Conservation (phyloP, 306 rosid species). For the Cucumis cinereus region DNA sequence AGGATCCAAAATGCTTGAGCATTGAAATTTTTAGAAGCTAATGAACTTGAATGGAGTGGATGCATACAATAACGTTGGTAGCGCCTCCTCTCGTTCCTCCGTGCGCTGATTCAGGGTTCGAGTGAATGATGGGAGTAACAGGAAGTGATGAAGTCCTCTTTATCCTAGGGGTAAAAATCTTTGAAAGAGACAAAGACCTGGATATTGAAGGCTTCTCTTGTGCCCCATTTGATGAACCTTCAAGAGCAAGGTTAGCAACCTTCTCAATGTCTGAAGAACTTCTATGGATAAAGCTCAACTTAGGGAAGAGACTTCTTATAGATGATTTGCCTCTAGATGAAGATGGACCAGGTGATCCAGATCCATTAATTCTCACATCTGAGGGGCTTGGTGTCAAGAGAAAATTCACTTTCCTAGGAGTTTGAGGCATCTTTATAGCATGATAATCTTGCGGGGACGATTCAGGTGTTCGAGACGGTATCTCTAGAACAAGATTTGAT, state of each 20-base stretch:
- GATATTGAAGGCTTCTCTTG: constrained; percentile 56
- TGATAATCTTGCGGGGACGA: constrained; percentile 26
- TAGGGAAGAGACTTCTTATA: constrained; percentile 53
- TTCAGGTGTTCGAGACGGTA: constrained; percentile 42
- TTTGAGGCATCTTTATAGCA: constrained; percentile 58
- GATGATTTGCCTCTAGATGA: constrained; percentile 61
- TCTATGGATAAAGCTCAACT: constrained; percentile 51
- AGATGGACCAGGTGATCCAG: constrained; percentile 36
- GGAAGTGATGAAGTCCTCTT: constrained; percentile 87
- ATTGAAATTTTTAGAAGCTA: neutral
- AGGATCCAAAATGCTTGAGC: neutral
- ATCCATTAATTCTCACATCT: constrained; percentile 33
- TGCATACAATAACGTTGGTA: constrained; percentile 41
- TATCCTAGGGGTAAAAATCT: constrained; percentile 63
- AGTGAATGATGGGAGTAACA: constrained; percentile 46
- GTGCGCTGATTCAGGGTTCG: constrained; percentile 36
- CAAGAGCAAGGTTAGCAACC: constrained; percentile 28
- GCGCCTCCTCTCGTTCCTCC: constrained; percentile 40
- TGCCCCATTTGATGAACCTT: constrained; percentile 32
- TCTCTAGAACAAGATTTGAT: constrained; percentile 45
- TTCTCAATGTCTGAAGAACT: constrained; percentile 60
- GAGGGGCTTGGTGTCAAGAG: constrained; percentile 43
- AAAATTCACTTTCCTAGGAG: constrained; percentile 83
- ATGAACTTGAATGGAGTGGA: neutral
- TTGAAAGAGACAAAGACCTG: constrained; percentile 69